A percentile compares a stretch with the other conserved stretches of the same genome.
Evolutionary conservation across 805 yeast genomes (phyloP).

Genomic region (Candida khao-thaluensis): DNA sequence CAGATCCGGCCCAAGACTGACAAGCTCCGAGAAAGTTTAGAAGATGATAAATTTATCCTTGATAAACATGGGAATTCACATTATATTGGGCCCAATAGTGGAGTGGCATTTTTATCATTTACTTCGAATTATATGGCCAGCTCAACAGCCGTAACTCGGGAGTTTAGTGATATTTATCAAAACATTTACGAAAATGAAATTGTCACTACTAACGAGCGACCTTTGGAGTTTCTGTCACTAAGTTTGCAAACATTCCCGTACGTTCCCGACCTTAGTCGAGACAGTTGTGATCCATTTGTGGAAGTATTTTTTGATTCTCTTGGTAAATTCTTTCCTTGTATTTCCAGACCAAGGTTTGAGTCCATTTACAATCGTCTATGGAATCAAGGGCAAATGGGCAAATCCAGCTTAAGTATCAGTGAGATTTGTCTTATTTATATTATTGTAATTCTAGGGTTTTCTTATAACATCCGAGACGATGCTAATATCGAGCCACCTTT

Average conservation of each 20-base stretch:
- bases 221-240: neutral
- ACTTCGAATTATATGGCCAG: neutral
- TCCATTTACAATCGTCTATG: slow-evolving; percentile 4
- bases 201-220: neutral
- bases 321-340: slow-evolving; percentile 5
- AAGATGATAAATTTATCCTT: slow-evolving; percentile 6
- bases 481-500: neutral
- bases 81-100: slow-evolving; percentile 6
- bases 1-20: no score
- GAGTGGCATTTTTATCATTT: neutral
- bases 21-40: neutral
- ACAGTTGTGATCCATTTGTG: slow-evolving; percentile 3
- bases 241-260: slow-evolving; percentile 5
- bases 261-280: neutral
- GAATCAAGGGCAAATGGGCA: neutral
- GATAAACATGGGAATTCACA: slow-evolving; percentile 4
- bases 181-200: slow-evolving; percentile 1
- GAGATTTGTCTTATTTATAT: slow-evolving; percentile 6
- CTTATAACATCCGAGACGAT: neutral
- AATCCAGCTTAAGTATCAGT: neutral
- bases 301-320: slow-evolving; percentile 5
- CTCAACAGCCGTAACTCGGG: neutral
- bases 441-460: slow-evolving; percentile 3
- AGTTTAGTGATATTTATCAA: neutral
- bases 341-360: slow-evolving; percentile 1